phyloP scores from a whole-genome alignment of 768 basidiomycete genomes.

The Termitomyces sp. region DNA sequence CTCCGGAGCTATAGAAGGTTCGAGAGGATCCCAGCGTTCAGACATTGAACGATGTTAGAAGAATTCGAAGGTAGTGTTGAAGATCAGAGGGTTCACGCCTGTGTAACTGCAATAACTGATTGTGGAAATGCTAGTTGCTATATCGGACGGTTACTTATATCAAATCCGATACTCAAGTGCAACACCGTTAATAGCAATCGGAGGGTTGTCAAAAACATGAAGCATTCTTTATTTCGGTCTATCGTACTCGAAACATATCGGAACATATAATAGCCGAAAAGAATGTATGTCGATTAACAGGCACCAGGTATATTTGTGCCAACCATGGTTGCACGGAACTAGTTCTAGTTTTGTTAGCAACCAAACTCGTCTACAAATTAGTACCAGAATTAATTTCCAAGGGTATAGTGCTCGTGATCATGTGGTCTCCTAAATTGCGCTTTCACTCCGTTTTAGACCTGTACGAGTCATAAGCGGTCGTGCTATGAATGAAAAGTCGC shows the following conservation, averaged over 20 bases:
- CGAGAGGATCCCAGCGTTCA: slow-evolving; percentile 27
- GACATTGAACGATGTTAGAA: slow-evolving; percentile 24
- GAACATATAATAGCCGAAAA: not conserved
- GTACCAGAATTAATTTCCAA: slow-evolving; percentile 29
- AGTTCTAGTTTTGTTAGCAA: slow-evolving; percentile 10
- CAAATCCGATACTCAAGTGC: not conserved
- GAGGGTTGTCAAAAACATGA: not conserved
- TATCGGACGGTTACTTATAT: not conserved
- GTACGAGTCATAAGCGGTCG: slow-evolving; percentile 12
- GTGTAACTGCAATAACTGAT: not conserved
- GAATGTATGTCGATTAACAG: not conserved
- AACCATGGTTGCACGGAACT: slow-evolving; percentile 7
- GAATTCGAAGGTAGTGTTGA: not conserved
- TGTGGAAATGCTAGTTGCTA: slow-evolving; percentile 12
- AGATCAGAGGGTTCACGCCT: not conserved
- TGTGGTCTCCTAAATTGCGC: slow-evolving; percentile 15
- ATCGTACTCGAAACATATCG: not conserved
- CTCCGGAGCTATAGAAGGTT: slow-evolving; percentile 33
- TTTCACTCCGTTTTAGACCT: slow-evolving; percentile 32
- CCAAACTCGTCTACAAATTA: slow-evolving; percentile 27
- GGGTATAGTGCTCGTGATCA: slow-evolving; percentile 38
- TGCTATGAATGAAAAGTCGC: not conserved
- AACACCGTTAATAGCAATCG: no score
- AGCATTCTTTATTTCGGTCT: not conserved
- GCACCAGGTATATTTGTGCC: slow-evolving; percentile 2